Evolutionary conservation across 2,329 filamentous ascomycete genomes (phyloP).

Genomic region (Eutypa lata): DNA sequence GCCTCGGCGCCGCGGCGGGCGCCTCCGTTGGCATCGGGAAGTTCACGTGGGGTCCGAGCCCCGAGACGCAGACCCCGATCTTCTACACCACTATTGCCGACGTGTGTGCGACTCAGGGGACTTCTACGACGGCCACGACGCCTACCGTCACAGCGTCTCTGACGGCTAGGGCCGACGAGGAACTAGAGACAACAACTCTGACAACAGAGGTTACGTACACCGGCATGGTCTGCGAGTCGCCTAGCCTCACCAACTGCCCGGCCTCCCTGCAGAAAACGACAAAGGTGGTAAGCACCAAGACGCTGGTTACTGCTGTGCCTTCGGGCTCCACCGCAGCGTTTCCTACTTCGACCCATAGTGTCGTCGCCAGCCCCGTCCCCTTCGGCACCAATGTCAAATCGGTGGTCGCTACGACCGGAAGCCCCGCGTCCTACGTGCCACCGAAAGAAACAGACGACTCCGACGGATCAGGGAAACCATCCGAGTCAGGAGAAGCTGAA

Average conservation of each 20-base stretch:
- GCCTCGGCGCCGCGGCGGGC: conserved; percentile 51
- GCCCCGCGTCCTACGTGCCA: conserved; percentile 42
- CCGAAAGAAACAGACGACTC: conserved; percentile 15
- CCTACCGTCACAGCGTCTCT: conserved; percentile 18
- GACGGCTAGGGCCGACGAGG: conserved; percentile 16
- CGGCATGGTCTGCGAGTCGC: conserved; percentile 40
- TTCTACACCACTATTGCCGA: conserved; percentile 49
- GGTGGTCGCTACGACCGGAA: conserved; percentile 38
- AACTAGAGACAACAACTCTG: conserved; percentile 37
- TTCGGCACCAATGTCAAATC: conserved; percentile 40
- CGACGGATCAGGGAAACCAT: conserved; percentile 6
- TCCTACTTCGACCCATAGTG: conserved; percentile 31
- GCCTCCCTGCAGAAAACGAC: conserved; percentile 45
- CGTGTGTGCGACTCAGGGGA: conserved; percentile 35
- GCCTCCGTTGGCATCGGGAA: conserved; percentile 43
- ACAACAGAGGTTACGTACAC: conserved; percentile 39
- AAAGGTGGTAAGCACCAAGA: conserved; percentile 35
- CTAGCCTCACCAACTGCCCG: conserved; percentile 46
- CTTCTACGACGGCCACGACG: conserved; percentile 14
- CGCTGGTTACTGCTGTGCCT: conserved; percentile 37
- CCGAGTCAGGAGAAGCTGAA: neutral
- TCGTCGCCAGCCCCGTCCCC: conserved; percentile 30
- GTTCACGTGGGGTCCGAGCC: conserved; percentile 48
- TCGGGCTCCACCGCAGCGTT: conserved; percentile 37
- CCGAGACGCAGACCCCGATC: conserved; percentile 44